phyloP scores from a whole-genome alignment of 306 rosid genomes.

The Dalbergia cochinchinensis region DNA sequence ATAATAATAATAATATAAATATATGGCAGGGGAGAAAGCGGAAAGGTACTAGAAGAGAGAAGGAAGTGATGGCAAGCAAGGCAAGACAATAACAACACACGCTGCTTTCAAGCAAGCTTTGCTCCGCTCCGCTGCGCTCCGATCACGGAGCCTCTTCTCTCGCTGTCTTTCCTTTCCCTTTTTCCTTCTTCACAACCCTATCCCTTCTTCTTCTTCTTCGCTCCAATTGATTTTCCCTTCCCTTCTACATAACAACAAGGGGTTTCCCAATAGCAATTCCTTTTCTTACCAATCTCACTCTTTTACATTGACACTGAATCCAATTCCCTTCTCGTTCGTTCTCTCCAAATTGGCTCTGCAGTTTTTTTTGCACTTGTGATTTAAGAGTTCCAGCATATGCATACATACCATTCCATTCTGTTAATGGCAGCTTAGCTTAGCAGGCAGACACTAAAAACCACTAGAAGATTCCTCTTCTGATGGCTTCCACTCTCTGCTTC shows the following conservation, averaged over 20 bases:
- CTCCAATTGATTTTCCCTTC: not conserved
- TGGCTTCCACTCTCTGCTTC: not conserved
- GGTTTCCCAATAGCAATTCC: not conserved
- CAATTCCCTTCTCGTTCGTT: too few relatives aligned
- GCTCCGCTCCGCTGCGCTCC: slow-evolving; percentile 13
- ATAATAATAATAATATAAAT: too few relatives aligned
- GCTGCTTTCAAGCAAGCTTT: too few relatives aligned
- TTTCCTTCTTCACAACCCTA: slow-evolving; percentile 26
- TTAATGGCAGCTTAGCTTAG: not conserved
- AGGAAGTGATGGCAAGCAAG: not conserved
- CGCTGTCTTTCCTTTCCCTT: not conserved
- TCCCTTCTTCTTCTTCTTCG: not conserved
- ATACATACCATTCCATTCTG: not conserved
- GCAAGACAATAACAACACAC: too few relatives aligned
- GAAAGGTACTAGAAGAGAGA: too few relatives aligned
- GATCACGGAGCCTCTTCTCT: not conserved
- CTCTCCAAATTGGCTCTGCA: too few relatives aligned
- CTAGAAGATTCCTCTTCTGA: not conserved
- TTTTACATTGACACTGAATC: too few relatives aligned
- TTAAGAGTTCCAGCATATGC: too few relatives aligned
- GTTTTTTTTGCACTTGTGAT: too few relatives aligned
- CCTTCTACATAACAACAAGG: not conserved
- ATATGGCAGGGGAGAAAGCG: too few relatives aligned
- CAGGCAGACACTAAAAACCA: not conserved
- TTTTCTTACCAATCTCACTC: not conserved